These are phyloP conservation scores for Serendipita sp. DNA, from an alignment of 768 basidiomycete genomes.

Conservation along the genomic window DNA sequence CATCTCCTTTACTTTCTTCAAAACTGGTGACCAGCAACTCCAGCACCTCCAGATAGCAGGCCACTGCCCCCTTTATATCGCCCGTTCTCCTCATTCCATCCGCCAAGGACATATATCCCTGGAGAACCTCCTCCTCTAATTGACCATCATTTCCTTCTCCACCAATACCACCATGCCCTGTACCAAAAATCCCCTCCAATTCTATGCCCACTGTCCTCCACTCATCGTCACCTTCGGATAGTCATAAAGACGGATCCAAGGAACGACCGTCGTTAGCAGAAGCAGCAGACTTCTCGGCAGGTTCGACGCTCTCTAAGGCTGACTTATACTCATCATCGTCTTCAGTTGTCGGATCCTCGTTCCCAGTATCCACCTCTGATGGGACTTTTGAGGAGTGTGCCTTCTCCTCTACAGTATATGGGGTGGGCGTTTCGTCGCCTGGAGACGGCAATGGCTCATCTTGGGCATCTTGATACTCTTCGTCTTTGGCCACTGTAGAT, in stretches of 20 bases:
- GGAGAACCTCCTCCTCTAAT: not conserved
- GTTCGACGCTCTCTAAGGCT: not conserved
- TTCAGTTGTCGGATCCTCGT: not conserved
- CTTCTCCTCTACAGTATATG: too few relatives aligned
- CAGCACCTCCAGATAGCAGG: not conserved
- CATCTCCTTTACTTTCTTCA: not conserved
- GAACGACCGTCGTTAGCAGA: not conserved
- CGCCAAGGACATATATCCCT: not conserved
- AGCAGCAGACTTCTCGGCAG: not conserved
- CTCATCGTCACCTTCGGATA: not conserved
- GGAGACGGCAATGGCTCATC: too few relatives aligned
- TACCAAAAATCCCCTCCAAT: not conserved
- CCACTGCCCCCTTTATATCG: not conserved
- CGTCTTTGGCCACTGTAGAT: not conserved
- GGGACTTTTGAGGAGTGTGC: too few relatives aligned
- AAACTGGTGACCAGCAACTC: not conserved
- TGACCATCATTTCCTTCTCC: not conserved
- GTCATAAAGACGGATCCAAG: not conserved
- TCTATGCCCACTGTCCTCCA: not conserved
- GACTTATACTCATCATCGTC: not conserved
- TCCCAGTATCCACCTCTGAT: not conserved
- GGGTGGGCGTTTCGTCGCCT: too few relatives aligned
- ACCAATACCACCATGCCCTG: not conserved
- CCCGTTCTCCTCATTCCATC: not conserved
- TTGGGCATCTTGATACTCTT: not conserved